phyloP scores from a whole-genome alignment of 2,329 filamentous ascomycete species.

The Penicillium sp. region DNA sequence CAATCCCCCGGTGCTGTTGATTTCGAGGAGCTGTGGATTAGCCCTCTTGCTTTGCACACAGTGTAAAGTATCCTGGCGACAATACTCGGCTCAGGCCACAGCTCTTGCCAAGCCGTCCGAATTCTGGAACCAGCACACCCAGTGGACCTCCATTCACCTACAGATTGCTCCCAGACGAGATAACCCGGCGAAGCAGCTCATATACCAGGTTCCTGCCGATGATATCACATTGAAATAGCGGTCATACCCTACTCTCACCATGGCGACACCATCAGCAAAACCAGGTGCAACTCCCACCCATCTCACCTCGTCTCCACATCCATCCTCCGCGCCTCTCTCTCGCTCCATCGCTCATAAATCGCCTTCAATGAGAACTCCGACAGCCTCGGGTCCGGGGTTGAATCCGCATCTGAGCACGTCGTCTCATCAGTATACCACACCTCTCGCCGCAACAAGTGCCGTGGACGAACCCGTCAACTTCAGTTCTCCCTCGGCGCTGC shows the following conservation, averaged over 20 bases:
- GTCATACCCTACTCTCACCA: conserved; percentile 21
- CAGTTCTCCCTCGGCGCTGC: conserved; percentile 50
- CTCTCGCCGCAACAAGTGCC: conserved; percentile 41
- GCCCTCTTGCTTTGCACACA: background rate
- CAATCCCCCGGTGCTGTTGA: conserved; percentile 5
- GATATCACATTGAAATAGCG: background rate
- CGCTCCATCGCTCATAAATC: conserved; percentile 50
- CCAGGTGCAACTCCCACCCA: conserved; percentile 49
- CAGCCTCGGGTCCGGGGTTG: conserved; percentile 42
- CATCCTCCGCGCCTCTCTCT: conserved; percentile 44
- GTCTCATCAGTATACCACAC: conserved; percentile 49
- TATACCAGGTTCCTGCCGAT: background rate
- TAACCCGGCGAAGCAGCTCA: background rate
- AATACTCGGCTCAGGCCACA: background rate
- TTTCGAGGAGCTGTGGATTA: conserved; percentile 6
- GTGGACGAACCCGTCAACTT: conserved; percentile 49
- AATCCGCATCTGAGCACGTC: conserved; percentile 40
- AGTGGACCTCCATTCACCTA: background rate
- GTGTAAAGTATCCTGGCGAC: background rate
- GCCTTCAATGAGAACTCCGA: conserved; percentile 49
- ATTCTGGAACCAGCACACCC: background rate
- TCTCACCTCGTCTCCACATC: conserved; percentile 49
- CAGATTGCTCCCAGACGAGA: background rate
- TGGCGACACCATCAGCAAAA: conserved; percentile 52
- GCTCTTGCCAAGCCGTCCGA: background rate